These are phyloP conservation scores for Tillandsia fasciculata DNA, from an alignment of 176 grass and related monocot genomes.

Conservation along the genomic window DNA sequence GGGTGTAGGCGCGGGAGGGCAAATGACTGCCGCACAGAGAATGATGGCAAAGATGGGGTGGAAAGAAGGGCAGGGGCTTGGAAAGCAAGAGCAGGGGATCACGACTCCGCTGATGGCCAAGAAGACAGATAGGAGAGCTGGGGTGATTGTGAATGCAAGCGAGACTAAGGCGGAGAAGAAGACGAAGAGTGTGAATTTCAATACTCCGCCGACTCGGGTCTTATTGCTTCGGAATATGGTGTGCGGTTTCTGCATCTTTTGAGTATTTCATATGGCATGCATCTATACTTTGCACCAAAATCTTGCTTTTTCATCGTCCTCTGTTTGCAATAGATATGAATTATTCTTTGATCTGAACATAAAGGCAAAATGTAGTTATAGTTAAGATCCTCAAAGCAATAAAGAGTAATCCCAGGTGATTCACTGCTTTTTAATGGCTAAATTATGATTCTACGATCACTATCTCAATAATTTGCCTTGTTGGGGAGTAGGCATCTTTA, in stretches of 20 bases:
- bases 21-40: slow-evolving; percentile 90
- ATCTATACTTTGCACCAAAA: neutral
- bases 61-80: slow-evolving; percentile 96
- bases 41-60: slow-evolving; percentile 99
- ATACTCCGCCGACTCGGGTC: slow-evolving; percentile 54
- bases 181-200: slow-evolving; percentile 57
- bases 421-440: too few relatives aligned
- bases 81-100: slow-evolving; percentile 89
- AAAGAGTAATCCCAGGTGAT: too few relatives aligned
- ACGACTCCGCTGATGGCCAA: slow-evolving; percentile 68
- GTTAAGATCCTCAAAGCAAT: too few relatives aligned
- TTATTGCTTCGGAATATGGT: slow-evolving; percentile 89
- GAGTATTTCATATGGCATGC: neutral
- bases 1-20: slow-evolving; percentile 45
- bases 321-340: neutral
- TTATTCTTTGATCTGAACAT: too few relatives aligned
- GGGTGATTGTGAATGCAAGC: slow-evolving; percentile 79
- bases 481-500: too few relatives aligned
- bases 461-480: too few relatives aligned
- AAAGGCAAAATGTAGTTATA: too few relatives aligned
- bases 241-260: neutral
- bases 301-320: neutral
- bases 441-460: too few relatives aligned
- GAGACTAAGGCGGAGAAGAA: slow-evolving; percentile 54
- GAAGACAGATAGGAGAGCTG: slow-evolving; percentile 75